Evolutionary conservation across 129 eudicot species (phyloP).

Genomic region (Mikania micrantha): DNA sequence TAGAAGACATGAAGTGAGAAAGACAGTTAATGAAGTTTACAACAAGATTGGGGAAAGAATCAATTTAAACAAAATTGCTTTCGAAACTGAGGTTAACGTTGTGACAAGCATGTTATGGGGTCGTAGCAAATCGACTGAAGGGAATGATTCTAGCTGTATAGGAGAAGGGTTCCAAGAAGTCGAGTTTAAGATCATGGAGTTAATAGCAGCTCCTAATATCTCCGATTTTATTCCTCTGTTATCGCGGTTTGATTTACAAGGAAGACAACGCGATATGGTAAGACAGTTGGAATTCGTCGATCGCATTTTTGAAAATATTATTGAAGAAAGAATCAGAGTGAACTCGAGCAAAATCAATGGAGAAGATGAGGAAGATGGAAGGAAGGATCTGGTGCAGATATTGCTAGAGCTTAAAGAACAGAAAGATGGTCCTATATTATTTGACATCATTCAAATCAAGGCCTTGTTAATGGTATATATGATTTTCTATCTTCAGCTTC

Average conservation of each 20-base stretch:
- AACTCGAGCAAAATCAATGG: background rate
- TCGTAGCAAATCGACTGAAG: constrained; percentile 10
- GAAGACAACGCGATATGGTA: constrained; percentile 1
- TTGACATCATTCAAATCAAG: constrained; percentile 17
- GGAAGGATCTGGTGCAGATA: constrained; percentile 28
- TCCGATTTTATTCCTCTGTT: constrained; percentile 25
- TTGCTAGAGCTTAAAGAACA: constrained; percentile 23
- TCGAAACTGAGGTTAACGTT: background rate
- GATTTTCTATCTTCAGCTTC: no score
- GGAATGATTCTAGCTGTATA: background rate
- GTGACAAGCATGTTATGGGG: constrained; percentile 14
- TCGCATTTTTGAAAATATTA: background rate
- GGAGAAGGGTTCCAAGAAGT: constrained; percentile 18
- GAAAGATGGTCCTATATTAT: background rate
- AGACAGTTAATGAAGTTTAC: constrained; percentile 6
- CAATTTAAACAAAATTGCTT: constrained; percentile 9
- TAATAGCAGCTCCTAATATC: constrained; percentile 15
- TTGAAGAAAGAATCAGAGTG: background rate
- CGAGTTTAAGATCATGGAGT: background rate
- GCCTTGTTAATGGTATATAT: constrained; percentile 25
- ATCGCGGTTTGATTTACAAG: constrained; percentile 25
- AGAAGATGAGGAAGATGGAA: background rate
- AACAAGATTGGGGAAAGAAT: background rate
- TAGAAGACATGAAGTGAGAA: constrained; percentile 19
- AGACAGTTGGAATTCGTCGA: background rate